Evolutionary conservation across 345 rosid species (phyloP), one percentile per base, ranked within the genome.

Genomic region (Eutrema heterophyllum): DNA sequence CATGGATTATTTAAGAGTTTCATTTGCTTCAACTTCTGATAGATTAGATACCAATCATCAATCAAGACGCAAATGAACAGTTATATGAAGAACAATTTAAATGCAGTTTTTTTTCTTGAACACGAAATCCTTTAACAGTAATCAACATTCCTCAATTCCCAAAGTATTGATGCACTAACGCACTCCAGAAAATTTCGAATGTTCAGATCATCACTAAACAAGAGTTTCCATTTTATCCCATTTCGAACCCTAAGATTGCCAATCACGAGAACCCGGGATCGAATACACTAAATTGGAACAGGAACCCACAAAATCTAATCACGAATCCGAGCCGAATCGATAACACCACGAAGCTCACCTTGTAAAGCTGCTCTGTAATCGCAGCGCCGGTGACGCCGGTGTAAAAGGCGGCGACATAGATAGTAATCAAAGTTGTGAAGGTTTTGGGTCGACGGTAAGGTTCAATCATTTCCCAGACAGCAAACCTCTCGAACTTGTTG

Each of bases 381-480:
- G 97, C 97, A 15, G 97, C 83, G 7, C 88, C 96, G 15, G 87
- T 30, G 27, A 95, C 98, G 3, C 96, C 97, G 3, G 99, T 92
- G 83, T 95, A 95, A 77, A 95, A 95, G 65, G 96, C 99, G 29
- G 92, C 81, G 2, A 82, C 64, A 50, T 90, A 92, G 82, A 87
- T 78, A 8, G 87, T 78, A 64, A 88, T 80, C 1, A 95, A 79
- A 74, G 96, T 84, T 9, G 73, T 90, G 78, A 95, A 90, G 35
- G 99, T 82, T 82, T 86, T 95, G 41, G 98, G 94, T 72, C 87
- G 86, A 53, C 89, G 78, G 66, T 88, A 90, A 0, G 89, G 97
- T 41, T 92, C 96, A 0, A 90, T 76, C 98, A 95, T 88, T 70
- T 85, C 89, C 99, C 98, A 95, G 2, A 92, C 82, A 68, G 88